Percentiles rank a stretch among this genome's conserved stretches.
These are phyloP conservation scores for Coemansia sp. DNA, from an alignment of 192 early-diverging fungal genomes.

Conservation along the genomic window DNA sequence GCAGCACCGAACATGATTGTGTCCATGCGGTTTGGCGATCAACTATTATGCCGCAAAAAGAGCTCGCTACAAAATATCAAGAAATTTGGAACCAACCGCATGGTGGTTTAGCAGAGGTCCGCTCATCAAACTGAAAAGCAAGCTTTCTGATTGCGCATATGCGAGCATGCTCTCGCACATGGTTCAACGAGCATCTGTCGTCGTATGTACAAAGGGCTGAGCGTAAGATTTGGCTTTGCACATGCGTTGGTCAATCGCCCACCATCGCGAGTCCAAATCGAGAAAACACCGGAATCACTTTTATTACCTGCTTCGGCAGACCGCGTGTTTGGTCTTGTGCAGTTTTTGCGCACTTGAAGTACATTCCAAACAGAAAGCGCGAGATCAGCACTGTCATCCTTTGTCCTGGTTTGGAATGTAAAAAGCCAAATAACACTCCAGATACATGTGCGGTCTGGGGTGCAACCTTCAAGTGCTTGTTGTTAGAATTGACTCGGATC, in stretches of 20 bases:
- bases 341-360: background rate
- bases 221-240: background rate
- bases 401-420: background rate
- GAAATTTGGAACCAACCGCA: background rate
- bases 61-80: background rate
- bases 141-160: background rate
- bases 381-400: background rate
- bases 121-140: background rate
- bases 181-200: background rate
- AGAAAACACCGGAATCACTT: background rate
- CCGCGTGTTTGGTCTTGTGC: background rate
- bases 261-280: background rate
- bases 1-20: background rate
- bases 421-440: too few species aligned
- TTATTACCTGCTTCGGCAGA: slow-evolving; percentile 2
- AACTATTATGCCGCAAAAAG: slow-evolving; percentile 1
- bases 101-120: slow-evolving; percentile 9
- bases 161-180: background rate
- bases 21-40: slow-evolving; percentile 7
- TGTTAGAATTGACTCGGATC: background rate
- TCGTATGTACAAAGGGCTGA: background rate
- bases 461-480: background rate
- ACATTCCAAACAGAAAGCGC: background rate
- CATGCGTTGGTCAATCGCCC: background rate
- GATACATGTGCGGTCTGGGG: background rate